Base-by-base conservation (phyloP, 139 green algal genomes). In the Tetradesmus obliquus region DNA sequence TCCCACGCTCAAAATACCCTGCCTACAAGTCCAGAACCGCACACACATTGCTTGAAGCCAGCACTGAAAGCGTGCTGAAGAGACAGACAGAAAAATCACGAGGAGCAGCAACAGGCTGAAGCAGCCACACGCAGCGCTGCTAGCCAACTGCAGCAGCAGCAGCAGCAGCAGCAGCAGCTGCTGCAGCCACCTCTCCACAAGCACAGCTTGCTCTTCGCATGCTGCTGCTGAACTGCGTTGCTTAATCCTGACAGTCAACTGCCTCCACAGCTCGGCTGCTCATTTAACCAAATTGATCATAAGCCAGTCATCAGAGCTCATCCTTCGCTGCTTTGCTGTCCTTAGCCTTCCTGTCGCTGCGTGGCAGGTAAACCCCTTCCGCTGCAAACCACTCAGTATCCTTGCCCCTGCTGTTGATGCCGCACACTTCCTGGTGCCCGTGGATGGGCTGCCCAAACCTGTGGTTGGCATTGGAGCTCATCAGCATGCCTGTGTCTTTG, bases 331-430 rank as follows among this genome's bases (percentile, higher is more conserved):
- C 82, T 53, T 17, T 8, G 20, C 13, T 72, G 55, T 57, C 82
- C 55, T 87, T 87, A 17, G 53, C 54, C 51, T 66, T 69, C 54
- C 6, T 69, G 20, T 87, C 54, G 17, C 22, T 32, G 15, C 88
- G 53, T 20, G 97, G 96, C 62, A 98, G 93, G 92, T 97, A 99
- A 19, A 98, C 95, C 0, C 97, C 97, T 88, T 99, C 97, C n/a
- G 96, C 95, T 51, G 96, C 95, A 79, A 94, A 89, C 97, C 97
- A 99, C 69, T 96, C 89, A 1, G 88, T 91, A 79, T 96, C 94
- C 69, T 91, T 91, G 79, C 87, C 91, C 86, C 94, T 95, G 15
- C 87, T 91, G 3, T 72, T 82, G 3, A 95, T 81, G 10, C 79
- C 93, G 72, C 93, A 96, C 57, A 99, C 95, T 84, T 99, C 97